A percentile compares a stretch with the other conserved stretches of the same genome.
phyloP scores from a whole-genome alignment of 176 grass and related monocot species.

The barley (Hordeum vulgare) region MorexV3_pseudomolecules_assembly NC_058518.1:293953717-293954216 shows the following conservation, averaged over 20 bases:
- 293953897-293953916: not conserved
- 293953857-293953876: not conserved
- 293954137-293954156: too few relatives aligned
- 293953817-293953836: not conserved
- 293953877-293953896: not conserved
- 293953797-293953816: not conserved
- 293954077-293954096: too few relatives aligned
- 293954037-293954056: not conserved
- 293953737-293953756: not conserved
- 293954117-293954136: too few relatives aligned
- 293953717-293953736: not conserved
- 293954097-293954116: too few relatives aligned
- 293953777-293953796: not conserved
- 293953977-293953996: not conserved
- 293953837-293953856: not conserved
- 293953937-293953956: not conserved
- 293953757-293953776: slow-evolving; percentile 1
- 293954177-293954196: too few relatives aligned
- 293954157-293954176: too few relatives aligned
- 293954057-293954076: too few relatives aligned
- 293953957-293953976: not conserved
- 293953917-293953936: not conserved
- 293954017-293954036: not conserved
- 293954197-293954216: too few relatives aligned
- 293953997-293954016: not conserved